phyloP scores from a whole-genome alignment of 2,329 filamentous ascomycete genomes.

The Aspergillus unguis region DNA sequence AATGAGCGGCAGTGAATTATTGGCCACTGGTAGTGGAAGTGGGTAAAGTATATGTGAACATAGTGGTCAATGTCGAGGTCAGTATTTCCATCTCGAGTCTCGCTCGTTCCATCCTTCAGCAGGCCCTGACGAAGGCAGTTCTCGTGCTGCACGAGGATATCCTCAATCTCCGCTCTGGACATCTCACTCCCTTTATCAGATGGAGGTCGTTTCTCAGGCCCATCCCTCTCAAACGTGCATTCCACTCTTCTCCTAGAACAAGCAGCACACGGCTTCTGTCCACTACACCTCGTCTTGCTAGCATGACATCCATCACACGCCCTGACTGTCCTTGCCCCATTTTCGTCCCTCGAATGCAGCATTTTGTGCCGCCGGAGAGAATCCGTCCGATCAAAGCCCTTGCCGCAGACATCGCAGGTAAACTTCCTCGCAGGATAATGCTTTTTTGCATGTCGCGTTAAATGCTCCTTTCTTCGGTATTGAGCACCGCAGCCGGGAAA shows the following conservation, averaged over 20 bases:
- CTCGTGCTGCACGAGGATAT: not conserved
- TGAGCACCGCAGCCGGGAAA: conserved; percentile 12
- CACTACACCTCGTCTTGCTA: conserved; percentile 1
- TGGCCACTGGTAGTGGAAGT: conserved; percentile 4
- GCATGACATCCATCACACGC: not conserved
- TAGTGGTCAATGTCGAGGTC: not conserved
- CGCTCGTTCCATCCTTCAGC: not conserved
- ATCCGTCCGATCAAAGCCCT: not conserved
- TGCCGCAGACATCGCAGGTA: conserved; percentile 1
- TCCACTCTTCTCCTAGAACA: not conserved
- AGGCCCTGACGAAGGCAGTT: not conserved
- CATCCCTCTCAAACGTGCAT: not conserved
- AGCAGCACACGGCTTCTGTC: not conserved
- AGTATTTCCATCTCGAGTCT: not conserved
- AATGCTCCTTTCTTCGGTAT: conserved; percentile 19
- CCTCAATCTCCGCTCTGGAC: not conserved
- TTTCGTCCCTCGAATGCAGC: not conserved
- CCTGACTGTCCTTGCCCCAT: not conserved
- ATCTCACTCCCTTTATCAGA: not conserved
- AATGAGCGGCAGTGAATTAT: not conserved
- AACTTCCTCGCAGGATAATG: not conserved
- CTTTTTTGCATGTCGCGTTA: conserved; percentile 12
- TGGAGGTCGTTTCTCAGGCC: not conserved
- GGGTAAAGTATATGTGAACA: not conserved
- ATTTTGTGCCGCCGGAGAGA: not conserved